Base-by-base conservation (phyloP, 768 basidiomycete species). In the Kwoniella sp. region DNA sequence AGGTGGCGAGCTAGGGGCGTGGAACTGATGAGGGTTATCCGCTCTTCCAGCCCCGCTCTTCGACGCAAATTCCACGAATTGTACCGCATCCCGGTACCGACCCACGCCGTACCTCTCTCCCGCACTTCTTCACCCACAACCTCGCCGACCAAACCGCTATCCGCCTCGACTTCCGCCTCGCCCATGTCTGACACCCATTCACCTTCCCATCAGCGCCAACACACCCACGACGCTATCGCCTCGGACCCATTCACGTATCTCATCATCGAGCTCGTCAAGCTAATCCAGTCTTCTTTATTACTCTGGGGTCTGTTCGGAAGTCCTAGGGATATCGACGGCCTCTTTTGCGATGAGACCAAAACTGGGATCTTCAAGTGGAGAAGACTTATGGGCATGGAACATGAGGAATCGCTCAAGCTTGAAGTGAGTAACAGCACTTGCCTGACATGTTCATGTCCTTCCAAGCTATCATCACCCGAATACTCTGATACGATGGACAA, bases 341-440 rank as follows among this genome's bases (percentile, higher is more conserved):
- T 77, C 51, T 75, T 77, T 26, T 77, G 76, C 53, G 76, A 77
- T 58, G 73, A 75, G 67, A 75, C 73, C 20, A 77, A 75, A 50
- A 64, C 65, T 29, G 74, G 64, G 3, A 69, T 77, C 20, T 73
- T 71, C 41, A 52, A 48, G 20, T 77, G 73, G 73, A 67, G 75
- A 55, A 50, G 70, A 58, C 54, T 65, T 20, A 75, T 77, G 71
- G 75, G 75, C 2, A 77, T 77, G 73, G 75, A 75, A 47, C 67
- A 70, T 59, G 75, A 77, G 52, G 75, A 77, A 45, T 67, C 61
- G 0, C 31, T 75, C 59, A 71, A 71, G 58, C 58, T 75, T 11
- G 73, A 75, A 67, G 72, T 75, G 60, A 60, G 73, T 60, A 12
- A 22, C 7, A 20, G 23, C 11, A 45, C 15, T 45, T 11, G 9